Percentiles rank a stretch among this genome's conserved stretches.
phyloP scores from a whole-genome alignment of 441 rosid genomes.

The Erodium moschatum region DNA sequence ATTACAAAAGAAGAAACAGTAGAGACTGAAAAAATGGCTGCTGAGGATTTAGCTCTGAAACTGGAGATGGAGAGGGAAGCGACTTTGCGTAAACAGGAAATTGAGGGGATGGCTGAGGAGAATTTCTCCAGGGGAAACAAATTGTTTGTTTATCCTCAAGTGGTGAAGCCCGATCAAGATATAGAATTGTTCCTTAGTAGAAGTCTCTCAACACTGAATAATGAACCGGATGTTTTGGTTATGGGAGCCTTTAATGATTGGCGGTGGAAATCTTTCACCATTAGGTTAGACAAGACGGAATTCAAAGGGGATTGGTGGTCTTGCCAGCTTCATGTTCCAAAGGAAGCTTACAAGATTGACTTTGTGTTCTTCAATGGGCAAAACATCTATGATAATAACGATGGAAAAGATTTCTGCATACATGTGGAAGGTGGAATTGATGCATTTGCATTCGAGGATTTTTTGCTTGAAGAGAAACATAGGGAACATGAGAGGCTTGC shows the following conservation, averaged over 20 bases:
- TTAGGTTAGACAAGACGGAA: slow-evolving; percentile 53
- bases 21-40: slow-evolving; percentile 12
- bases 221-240: slow-evolving; percentile 57
- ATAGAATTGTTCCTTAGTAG: slow-evolving; percentile 65
- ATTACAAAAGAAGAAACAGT: slow-evolving; percentile 19
- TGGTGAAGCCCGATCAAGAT: slow-evolving; percentile 53
- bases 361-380: slow-evolving; percentile 86
- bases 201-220: slow-evolving; percentile 48
- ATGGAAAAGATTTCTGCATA: slow-evolving; percentile 53
- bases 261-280: slow-evolving; percentile 79
- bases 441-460: slow-evolving; percentile 60
- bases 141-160: slow-evolving; percentile 61
- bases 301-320: slow-evolving; percentile 82
- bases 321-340: slow-evolving; percentile 66
- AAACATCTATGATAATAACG: slow-evolving; percentile 68
- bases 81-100: slow-evolving; percentile 39
- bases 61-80: slow-evolving; percentile 39
- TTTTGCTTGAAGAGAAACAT: slow-evolving; percentile 73
- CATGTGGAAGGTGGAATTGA: slow-evolving; percentile 70
- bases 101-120: slow-evolving; percentile 48
- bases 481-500: slow-evolving; percentile 69
- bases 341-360: slow-evolving; percentile 82
- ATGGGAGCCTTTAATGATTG: slow-evolving; percentile 94
- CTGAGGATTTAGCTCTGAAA: slow-evolving; percentile 23
- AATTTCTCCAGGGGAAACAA: slow-evolving; percentile 37